Evolutionary conservation across 352 stramenopile species (phyloP).

Genomic region (Globisporangium apiculatum): DNA sequence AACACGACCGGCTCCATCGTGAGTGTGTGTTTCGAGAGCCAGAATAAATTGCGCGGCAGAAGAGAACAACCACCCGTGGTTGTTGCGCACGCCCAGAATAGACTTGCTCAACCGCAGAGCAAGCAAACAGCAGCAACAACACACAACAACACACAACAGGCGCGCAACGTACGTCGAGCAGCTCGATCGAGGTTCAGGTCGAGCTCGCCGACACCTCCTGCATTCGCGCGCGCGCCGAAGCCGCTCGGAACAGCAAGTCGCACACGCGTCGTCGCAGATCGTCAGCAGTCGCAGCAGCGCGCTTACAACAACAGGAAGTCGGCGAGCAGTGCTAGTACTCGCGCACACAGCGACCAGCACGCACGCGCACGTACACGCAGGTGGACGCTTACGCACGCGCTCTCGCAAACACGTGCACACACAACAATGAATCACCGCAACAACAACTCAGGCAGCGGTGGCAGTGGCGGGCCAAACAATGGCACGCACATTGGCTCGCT

Average conservation of each 20-base stretch:
- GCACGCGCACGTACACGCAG: background rate
- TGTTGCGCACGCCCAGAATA: background rate
- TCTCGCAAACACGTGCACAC: background rate
- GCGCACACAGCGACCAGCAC: background rate
- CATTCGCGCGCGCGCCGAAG: background rate
- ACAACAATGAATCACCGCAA: conserved; percentile 11
- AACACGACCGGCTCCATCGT: too few relatives aligned
- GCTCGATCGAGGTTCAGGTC: background rate
- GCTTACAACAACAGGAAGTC: background rate
- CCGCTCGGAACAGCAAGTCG: background rate
- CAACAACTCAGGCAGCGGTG: conserved; percentile 5
- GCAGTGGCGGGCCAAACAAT: conserved; percentile 8
- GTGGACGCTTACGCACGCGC: background rate
- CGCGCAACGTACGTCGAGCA: background rate
- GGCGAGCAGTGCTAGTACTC: background rate
- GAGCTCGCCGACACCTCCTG: background rate
- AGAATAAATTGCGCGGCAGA: background rate
- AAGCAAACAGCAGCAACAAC: background rate
- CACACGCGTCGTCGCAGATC: background rate
- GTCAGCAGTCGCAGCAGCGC: background rate
- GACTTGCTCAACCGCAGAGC: background rate
- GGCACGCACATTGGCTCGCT: conserved; percentile 31
- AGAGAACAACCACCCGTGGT: background rate
- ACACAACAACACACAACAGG: background rate
- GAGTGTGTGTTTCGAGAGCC: too few relatives aligned